phyloP scores from a whole-genome alignment of 768 basidiomycete genomes.

The Leucogyrophana mollusca region DNA sequence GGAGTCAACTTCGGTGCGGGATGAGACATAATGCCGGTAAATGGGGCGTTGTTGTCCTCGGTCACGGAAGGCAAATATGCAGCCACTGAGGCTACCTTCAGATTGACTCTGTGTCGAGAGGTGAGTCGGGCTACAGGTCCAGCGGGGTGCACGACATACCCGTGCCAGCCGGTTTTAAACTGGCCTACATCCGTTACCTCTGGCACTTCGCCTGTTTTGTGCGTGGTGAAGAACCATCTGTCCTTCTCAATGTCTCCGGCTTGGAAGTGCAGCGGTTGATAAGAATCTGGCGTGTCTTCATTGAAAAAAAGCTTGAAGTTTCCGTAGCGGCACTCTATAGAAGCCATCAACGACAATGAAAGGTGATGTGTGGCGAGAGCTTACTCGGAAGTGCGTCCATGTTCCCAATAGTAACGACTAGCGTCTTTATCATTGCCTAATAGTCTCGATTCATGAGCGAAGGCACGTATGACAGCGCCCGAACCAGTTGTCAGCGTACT shows the following conservation, averaged over 20 bases:
- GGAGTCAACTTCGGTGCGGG: constrained; percentile 48
- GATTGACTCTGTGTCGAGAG: constrained; percentile 51
- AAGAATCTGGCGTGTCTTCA: constrained; percentile 73
- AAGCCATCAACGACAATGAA: constrained; percentile 2
- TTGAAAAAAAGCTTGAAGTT: constrained; percentile 88
- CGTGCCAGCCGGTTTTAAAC: constrained; percentile 71
- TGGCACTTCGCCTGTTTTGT: constrained; percentile 67
- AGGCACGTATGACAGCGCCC: neutral
- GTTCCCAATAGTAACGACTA: constrained; percentile 75
- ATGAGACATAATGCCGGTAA: constrained; percentile 43
- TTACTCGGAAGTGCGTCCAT: constrained; percentile 80
- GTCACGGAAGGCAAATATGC: constrained; percentile 65
- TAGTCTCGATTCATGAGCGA: constrained; percentile 1
- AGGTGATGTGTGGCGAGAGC: too few relatives aligned
- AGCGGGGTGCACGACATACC: constrained; percentile 37
- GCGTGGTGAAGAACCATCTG: constrained; percentile 82
- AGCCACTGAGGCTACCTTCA: constrained; percentile 72
- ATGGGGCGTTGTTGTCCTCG: constrained; percentile 57
- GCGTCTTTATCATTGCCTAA: constrained; percentile 72
- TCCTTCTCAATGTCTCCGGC: constrained; percentile 70
- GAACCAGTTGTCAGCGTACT: constrained; percentile 33
- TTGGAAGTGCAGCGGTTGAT: constrained; percentile 81
- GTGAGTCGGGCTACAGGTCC: neutral
- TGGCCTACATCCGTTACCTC: constrained; percentile 70
- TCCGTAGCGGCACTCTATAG: constrained; percentile 74